Conservation (phyloP, 306 rosid genomes). For the Castanopsis chinensis region DNA sequence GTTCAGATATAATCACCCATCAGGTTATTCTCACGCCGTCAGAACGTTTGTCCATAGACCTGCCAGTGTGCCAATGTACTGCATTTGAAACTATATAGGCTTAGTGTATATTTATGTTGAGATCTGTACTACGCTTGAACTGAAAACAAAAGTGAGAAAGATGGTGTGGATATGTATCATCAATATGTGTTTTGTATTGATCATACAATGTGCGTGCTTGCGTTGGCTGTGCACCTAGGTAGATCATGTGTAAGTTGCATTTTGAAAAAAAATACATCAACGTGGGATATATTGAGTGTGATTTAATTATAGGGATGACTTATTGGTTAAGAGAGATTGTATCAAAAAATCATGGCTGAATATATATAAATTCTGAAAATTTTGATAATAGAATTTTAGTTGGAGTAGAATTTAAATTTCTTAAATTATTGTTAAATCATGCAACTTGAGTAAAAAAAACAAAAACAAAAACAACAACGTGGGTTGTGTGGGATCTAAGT, state of each 20-base stretch:
- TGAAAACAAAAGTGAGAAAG: conserved; percentile 13
- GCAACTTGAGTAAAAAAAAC: no score
- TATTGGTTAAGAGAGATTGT: no score
- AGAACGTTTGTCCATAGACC: conserved; percentile 72
- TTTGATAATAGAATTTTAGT: no score
- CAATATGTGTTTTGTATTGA: conserved; percentile 20
- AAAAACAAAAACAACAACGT: no score
- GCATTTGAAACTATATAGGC: conserved; percentile 50
- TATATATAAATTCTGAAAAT: no score
- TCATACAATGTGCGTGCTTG: conserved; percentile 7
- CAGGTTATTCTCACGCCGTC: conserved; percentile 73
- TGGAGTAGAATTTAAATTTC: no score
- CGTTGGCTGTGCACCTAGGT: neutral
- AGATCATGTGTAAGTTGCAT: neutral
- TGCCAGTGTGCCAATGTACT: conserved; percentile 56
- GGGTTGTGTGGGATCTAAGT: no score
- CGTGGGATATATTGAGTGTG: no score
- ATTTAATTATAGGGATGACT: no score
- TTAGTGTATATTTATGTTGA: conserved; percentile 13
- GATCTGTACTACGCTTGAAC: conserved; percentile 21
- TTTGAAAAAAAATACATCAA: no score
- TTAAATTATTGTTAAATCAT: no score
- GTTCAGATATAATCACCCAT: conserved; percentile 79
- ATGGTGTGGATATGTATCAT: neutral
- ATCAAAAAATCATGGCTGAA: no score